A percentile compares a stretch with the other conserved stretches of the same genome.
Evolutionary conservation across 2,329 filamentous ascomycete genomes (phyloP).

Genomic region (Aspergillus jensenii): DNA sequence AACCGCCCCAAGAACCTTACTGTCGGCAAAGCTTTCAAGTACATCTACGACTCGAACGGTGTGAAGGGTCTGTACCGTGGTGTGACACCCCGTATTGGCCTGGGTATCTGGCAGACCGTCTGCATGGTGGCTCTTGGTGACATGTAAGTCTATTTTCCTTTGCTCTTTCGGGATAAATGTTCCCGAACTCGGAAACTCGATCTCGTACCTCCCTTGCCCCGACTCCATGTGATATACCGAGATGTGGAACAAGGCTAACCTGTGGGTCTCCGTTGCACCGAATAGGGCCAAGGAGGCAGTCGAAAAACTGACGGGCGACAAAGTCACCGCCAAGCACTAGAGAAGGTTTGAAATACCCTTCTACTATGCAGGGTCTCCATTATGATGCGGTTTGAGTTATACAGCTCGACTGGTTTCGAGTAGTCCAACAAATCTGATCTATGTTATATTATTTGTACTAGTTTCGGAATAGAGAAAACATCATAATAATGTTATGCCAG

Average conservation of each 20-base stretch:
- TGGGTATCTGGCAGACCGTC: conserved; percentile 98
- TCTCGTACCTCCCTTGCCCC: conserved; percentile 2
- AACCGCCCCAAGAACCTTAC: conserved; percentile 99
- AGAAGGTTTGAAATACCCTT: conserved; percentile 43
- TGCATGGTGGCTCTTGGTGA: conserved; percentile 99
- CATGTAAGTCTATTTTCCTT: conserved; percentile 67
- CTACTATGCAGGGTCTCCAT: conserved; percentile 23
- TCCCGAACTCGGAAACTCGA: neutral
- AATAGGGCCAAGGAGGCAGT: conserved; percentile 64
- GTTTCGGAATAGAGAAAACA: conserved; percentile 10
- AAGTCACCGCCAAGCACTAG: conserved; percentile 66
- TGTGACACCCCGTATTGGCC: conserved; percentile 87
- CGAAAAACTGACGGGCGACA: conserved; percentile 64
- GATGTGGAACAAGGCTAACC: conserved; percentile 27
- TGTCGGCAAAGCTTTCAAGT: conserved; percentile 75
- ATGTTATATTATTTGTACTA: neutral
- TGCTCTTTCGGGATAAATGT: neutral
- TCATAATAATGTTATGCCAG: neutral
- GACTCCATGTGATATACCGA: conserved; percentile 29
- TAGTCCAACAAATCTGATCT: neutral
- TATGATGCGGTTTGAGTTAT: neutral
- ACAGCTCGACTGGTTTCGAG: conserved; percentile 2
- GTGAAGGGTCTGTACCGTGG: conserved; percentile 92
- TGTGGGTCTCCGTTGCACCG: conserved; percentile 26
- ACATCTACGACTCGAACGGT: conserved; percentile 90